Base-by-base conservation (phyloP, 2,329 filamentous ascomycete genomes). In the Periconia sp. region DNA sequence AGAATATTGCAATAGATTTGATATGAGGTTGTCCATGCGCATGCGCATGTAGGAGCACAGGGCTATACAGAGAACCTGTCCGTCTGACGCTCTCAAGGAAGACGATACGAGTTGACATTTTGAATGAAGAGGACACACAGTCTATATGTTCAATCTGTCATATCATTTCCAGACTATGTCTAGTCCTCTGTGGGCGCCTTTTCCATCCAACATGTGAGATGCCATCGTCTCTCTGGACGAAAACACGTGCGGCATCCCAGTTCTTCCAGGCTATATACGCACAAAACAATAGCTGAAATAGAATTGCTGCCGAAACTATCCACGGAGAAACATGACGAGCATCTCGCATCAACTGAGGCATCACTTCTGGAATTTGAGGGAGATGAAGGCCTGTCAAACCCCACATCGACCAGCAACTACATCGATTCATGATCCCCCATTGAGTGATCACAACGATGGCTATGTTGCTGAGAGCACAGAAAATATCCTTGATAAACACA, bases 391-490 rank as follows among this genome's bases (percentile, higher is more conserved):
- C 56, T 18, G 47, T 55, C 44, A 52, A 45, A 2, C 61, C 59
- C 54, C 55, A 59, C 41, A 51, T 53, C 1, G 56, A 53, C 57
- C 59, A 64, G 31, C 61, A 64, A 42, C 6, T 53, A 47, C 59
- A 62, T 10, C 56, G 50, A 47, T 62, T 58, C 59, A 62, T 55
- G 27, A 62, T 56, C 0, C 59, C 59, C 59, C 59, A 62, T 48
- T 60, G 61, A 1, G 56, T 57, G 1, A 64, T 44, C 9, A 59
- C 33, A 6, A 62, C 41, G 17, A 59, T 50, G 6, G 23, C 53
- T 20, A 62, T 54, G 42, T 50, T 60, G 20, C 45, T 50, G 14
- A 59, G 42, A 2, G 57, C 48, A 33, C 48, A 53, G n/a, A 61
- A 35, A 6, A 54, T 15, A 35, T 64, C 61, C 44, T 64, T 63